Base-by-base conservation (phyloP, 202 grass and related monocot species). In the Saccharum hybrid region DNA sequence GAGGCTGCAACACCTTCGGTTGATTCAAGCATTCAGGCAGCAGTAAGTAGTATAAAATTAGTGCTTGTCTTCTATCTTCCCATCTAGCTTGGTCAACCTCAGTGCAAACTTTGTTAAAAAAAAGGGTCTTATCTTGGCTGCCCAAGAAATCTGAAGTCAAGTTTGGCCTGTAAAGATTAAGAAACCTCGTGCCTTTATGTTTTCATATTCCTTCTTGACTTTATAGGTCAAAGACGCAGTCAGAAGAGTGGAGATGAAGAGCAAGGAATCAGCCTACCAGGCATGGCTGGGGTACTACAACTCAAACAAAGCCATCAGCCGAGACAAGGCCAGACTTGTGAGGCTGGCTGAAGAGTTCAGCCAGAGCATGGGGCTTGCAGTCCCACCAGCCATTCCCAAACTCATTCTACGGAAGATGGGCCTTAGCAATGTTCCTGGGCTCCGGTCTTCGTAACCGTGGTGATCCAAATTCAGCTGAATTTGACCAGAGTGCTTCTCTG, bases 231-330 rank as follows among this genome's bases (percentile, higher is more conserved):
- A 83, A 63, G 70, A 85, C 63, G 89, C 86, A n/a, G 72, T 99
- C 34, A 12, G 37, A 73, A 81, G 48, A 77, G 90, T 85, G 28
- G 89, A 94, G n/a, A 90, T 80, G 71, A 94, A 88, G 82, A 87
- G 70, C 71, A 98, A 96, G 80, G 89, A 91, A 79, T 90, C 82
- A 19, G 95, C 95, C 30, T 98, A 98, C 71, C 96, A 96, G 80
- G 96, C 96, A 75, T 98, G 93, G 96, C 40, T 98, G 51, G 96
- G 96, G 21, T 98, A 98, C 65, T 96, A 98, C 80, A 94, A 92
- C 80, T 94, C 96, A 30, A 79, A 88, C 71, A 96, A 94, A 77
- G 68, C 68, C 59, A 69, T 96, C 34, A n/a, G 78, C 26, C 48
- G 88, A 89, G 81, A 99, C 79, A 99, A 99, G 67, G 68, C 48